Percentiles rank a stretch among this genome's conserved stretches.
phyloP scores from a whole-genome alignment of 2,329 filamentous ascomycete genomes.

The Trichophyton rubrum region DNA sequence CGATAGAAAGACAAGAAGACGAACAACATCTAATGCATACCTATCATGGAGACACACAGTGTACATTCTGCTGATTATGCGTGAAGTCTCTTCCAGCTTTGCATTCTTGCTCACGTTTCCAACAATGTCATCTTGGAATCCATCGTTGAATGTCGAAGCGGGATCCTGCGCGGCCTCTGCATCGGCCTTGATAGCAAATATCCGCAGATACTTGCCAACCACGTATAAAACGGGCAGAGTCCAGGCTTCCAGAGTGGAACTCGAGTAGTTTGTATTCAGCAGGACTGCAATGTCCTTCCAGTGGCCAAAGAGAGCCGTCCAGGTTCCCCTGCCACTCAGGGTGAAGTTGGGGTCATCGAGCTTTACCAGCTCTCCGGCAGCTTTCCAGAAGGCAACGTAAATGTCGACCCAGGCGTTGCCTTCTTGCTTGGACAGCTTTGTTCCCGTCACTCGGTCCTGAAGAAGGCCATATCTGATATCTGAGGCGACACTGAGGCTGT shows the following conservation, averaged over 20 bases:
- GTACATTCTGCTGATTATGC: constrained; percentile 85
- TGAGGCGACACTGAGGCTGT: constrained; percentile 49
- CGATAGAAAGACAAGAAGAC: not conserved
- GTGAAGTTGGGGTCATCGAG: constrained; percentile 42
- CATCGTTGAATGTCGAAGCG: constrained; percentile 34
- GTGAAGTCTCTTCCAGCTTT: constrained; percentile 79
- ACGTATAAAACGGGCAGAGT: constrained; percentile 83
- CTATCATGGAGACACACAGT: constrained; percentile 79
- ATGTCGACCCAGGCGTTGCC: constrained; percentile 75
- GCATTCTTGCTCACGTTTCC: constrained; percentile 64
- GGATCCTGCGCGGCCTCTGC: constrained; percentile 46
- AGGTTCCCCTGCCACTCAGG: constrained; percentile 36
- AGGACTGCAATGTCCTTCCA: constrained; percentile 77
- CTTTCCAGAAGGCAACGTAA: constrained; percentile 73
- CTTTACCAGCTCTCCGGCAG: constrained; percentile 58
- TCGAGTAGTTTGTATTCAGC: constrained; percentile 70
- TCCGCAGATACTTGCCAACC: constrained; percentile 70
- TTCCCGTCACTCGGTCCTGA: constrained; percentile 44
- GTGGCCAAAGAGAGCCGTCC: constrained; percentile 69
- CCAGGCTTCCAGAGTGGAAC: constrained; percentile 69
- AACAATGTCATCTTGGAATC: constrained; percentile 71
- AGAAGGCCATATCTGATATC: constrained; percentile 62
- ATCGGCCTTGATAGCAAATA: constrained; percentile 86
- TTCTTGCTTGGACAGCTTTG: constrained; percentile 53
- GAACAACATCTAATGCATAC: constrained; percentile 37